Evolutionary conservation across 495 filamentous ascomycete species (phyloP), one percentile per base, ranked within the genome.

Genomic region (Xylaria longipes): DNA sequence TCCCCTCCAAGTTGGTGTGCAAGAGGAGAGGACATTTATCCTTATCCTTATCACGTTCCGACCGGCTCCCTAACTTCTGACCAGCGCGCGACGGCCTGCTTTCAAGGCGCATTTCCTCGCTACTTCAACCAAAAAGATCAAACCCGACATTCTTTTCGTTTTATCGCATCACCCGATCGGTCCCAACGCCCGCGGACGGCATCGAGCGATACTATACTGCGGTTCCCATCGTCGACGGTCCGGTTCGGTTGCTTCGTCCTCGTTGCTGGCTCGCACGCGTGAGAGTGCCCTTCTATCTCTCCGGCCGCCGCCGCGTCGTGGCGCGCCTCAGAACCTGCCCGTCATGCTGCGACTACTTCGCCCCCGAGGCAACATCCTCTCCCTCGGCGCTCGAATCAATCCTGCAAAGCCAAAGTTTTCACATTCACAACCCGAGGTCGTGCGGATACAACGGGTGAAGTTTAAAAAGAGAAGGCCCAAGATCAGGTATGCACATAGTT

Each of bases 291-390:
- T 37, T 45, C 43, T 50, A 45, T 62, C 64, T 62, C 64, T 25
- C 71, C 73, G 81, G 82, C 81, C 81, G 79, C 81, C 82, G 71
- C 35, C 39, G 45, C 39, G 48, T 70, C 39, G 48, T 70, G 81
- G 81, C 79, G 80, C 70, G 79, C 80, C 80, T 74, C 70, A 64
- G 48, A 27, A 61, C 54, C 39, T 60, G 60, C 70, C 72, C 77
- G 43, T 46, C 71, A 85, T 85, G 81, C 77, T 78, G 29, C 82
- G 77, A 72, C 54, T 84, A 3, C 70, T 76, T 43, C 78, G 82
- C 39, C 73, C 76, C 20, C 56, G 74, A 61, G 75, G 63, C 65
- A 75, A 72, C 4, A 39, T 77, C 5, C 45, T 75, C 39, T 65
- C 65, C 17, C 45, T 73, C 73, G 50, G 41, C 74, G 12, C 58